A percentile compares a stretch with the other conserved stretches of the same genome.
Conservation (phyloP, 352 stramenopile genomes). For the Pythium oligandrum region DNA sequence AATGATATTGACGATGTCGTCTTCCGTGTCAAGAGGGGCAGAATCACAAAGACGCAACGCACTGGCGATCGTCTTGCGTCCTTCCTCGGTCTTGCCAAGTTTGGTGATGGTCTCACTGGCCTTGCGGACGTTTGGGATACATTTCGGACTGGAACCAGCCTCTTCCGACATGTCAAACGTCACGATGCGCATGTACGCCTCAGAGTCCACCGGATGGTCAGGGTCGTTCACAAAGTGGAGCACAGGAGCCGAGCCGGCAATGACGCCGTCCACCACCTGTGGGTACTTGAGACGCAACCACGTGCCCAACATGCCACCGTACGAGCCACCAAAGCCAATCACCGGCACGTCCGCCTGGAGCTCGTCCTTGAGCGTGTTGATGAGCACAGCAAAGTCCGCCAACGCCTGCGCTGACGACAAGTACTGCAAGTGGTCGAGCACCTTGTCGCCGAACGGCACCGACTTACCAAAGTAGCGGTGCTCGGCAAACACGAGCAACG, state of each 20-base stretch:
- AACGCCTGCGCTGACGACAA: slow-evolving; percentile 81
- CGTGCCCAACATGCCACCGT: slow-evolving; percentile 71
- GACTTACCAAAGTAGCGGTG: slow-evolving; percentile 78
- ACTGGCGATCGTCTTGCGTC: slow-evolving; percentile 19
- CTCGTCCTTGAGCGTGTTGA: slow-evolving; percentile 39
- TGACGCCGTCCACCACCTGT: slow-evolving; percentile 56
- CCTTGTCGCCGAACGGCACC: slow-evolving; percentile 46
- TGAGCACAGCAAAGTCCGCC: slow-evolving; percentile 62
- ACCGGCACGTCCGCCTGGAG: slow-evolving; percentile 39
- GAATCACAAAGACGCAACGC: slow-evolving; percentile 25
- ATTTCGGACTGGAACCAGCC: slow-evolving; percentile 36
- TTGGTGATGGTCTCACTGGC: slow-evolving; percentile 28
- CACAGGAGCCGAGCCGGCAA: slow-evolving; percentile 62
- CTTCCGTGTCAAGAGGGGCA: slow-evolving; percentile 12
- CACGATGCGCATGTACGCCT: slow-evolving; percentile 19
- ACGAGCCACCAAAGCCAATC: slow-evolving; percentile 72
- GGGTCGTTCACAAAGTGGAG: slow-evolving; percentile 45
- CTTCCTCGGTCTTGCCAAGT: slow-evolving; percentile 20
- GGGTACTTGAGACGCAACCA: slow-evolving; percentile 79
- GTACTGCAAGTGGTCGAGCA: slow-evolving; percentile 61
- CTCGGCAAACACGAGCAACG: slow-evolving; percentile 69
- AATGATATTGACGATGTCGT: slow-evolving; percentile 28
- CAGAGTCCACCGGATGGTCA: slow-evolving; percentile 30
- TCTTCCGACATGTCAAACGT: slow-evolving; percentile 40
- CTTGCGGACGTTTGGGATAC: slow-evolving; percentile 47